phyloP scores from a whole-genome alignment of 2,329 filamentous ascomycete species.

The Aspergillus viridinutans region DNA sequence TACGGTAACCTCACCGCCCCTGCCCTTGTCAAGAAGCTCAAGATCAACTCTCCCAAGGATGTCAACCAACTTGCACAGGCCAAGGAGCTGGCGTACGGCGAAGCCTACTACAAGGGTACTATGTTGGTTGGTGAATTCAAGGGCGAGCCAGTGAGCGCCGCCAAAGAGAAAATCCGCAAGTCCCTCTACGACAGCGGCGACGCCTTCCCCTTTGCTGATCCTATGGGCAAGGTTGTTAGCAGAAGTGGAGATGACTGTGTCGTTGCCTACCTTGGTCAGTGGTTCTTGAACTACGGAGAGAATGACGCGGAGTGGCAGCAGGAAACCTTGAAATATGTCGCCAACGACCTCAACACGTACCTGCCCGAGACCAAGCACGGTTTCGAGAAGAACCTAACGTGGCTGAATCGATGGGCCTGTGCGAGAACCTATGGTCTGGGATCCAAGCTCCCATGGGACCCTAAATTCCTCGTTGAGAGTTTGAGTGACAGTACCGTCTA shows the following conservation, averaged over 20 bases:
- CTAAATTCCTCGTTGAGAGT: conserved; percentile 83
- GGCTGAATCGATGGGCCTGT: conserved; percentile 95
- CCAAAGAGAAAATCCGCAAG: conserved; percentile 78
- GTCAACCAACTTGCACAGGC: conserved; percentile 84
- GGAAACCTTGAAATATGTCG: conserved; percentile 67
- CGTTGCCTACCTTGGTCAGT: conserved; percentile 89
- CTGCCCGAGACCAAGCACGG: conserved; percentile 70
- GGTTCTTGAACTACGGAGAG: conserved; percentile 96
- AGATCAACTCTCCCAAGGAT: conserved; percentile 96
- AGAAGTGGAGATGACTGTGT: conserved; percentile 91
- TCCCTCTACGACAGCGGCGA: conserved; percentile 70
- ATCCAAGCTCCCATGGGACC: conserved; percentile 92
- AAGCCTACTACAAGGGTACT: conserved; percentile 92
- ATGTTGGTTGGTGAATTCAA: conserved; percentile 86
- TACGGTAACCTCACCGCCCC: conserved; percentile 84
- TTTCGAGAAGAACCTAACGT: conserved; percentile 81
- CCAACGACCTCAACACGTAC: conserved; percentile 73
- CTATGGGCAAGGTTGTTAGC: conserved; percentile 82
- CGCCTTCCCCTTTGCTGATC: conserved; percentile 91
- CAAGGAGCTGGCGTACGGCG: conserved; percentile 95
- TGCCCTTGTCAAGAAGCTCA: conserved; percentile 81
- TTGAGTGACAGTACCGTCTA: conserved; percentile 92
- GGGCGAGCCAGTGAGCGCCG: conserved; percentile 78
- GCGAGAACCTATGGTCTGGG: conserved; percentile 87
- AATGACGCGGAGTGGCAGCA: conserved; percentile 75